Conservation (phyloP, 768 basidiomycete genomes). For the Trichaptum fuscoviolaceum region DNA sequence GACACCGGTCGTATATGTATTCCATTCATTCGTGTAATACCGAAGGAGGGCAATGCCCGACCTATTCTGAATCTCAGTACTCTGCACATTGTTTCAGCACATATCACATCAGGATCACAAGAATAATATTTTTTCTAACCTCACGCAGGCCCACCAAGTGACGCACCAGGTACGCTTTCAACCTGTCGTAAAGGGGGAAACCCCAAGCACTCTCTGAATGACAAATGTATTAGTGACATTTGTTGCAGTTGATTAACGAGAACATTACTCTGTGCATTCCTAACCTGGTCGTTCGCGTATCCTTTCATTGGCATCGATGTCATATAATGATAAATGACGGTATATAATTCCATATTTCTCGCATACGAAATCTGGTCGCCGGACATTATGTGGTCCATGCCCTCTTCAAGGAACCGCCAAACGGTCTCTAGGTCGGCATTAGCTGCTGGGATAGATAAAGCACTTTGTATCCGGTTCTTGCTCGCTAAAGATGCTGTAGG, state of each 20-base stretch:
- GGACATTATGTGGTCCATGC: slow-evolving; percentile 88
- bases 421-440: slow-evolving; percentile 72
- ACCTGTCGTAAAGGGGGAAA: slow-evolving; percentile 78
- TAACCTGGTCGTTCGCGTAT: slow-evolving; percentile 27
- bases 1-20: slow-evolving; percentile 93
- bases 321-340: slow-evolving; percentile 97
- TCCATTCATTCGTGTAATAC: slow-evolving; percentile 93
- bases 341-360: slow-evolving; percentile 84
- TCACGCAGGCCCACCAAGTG: slow-evolving; percentile 68
- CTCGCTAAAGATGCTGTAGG: too few relatives aligned
- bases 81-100: neutral
- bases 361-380: slow-evolving; percentile 85
- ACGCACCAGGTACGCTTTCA: slow-evolving; percentile 82
- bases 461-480: too few relatives aligned
- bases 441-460: slow-evolving; percentile 52
- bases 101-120: neutral
- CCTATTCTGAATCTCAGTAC: slow-evolving; percentile 62
- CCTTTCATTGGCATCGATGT: slow-evolving; percentile 68
- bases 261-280: slow-evolving; percentile 10
- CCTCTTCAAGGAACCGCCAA: slow-evolving; percentile 84
- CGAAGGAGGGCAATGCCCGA: slow-evolving; percentile 87
- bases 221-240: neutral
- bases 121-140: too few relatives aligned
- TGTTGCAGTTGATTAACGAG: neutral
- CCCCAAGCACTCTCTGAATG: slow-evolving; percentile 26